phyloP scores from a whole-genome alignment of 202 grass and related monocot species.

The Digitaria exilis region DNA sequence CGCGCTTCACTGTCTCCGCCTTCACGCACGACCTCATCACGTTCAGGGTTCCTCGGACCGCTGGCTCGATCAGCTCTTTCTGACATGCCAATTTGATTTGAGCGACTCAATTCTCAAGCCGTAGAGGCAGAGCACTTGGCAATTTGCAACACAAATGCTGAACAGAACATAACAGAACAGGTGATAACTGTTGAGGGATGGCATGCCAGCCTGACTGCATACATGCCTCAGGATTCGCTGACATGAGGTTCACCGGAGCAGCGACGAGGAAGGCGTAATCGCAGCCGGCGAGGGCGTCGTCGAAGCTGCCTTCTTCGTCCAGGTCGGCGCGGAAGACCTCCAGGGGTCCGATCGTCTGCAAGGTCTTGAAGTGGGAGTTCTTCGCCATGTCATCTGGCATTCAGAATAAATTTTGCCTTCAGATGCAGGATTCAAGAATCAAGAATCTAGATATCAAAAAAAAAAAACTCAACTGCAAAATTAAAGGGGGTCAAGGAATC shows the following conservation, averaged over 20 bases:
- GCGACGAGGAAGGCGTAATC: conserved; percentile 65
- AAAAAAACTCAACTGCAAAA: too few species aligned
- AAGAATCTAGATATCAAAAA: too few species aligned
- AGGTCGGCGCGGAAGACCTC: conserved; percentile 49
- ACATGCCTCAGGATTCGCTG: conserved; percentile 58
- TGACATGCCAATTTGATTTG: too few species aligned
- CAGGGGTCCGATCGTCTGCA: conserved; percentile 44
- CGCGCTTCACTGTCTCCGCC: conserved; percentile 62
- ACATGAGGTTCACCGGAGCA: conserved; percentile 49
- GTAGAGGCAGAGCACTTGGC: too few species aligned
- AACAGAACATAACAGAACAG: too few species aligned
- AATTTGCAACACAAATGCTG: too few species aligned
- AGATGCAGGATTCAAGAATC: too few species aligned
- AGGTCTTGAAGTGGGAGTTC: conserved; percentile 50
- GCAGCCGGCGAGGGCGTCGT: conserved; percentile 49
- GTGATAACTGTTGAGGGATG: too few species aligned
- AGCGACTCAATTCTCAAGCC: too few species aligned
- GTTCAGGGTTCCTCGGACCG: conserved; percentile 56
- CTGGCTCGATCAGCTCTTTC: conserved; percentile 58
- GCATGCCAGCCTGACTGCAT: too few species aligned
- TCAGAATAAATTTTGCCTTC: too few species aligned
- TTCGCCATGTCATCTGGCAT: conserved; percentile 49
- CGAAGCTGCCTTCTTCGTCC: conserved; percentile 66
- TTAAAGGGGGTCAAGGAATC: not conserved
- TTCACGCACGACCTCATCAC: too few species aligned